Evolutionary conservation across 176 grass and related monocot species (phyloP).

Genomic region (Musa schizocarpa): DNA sequence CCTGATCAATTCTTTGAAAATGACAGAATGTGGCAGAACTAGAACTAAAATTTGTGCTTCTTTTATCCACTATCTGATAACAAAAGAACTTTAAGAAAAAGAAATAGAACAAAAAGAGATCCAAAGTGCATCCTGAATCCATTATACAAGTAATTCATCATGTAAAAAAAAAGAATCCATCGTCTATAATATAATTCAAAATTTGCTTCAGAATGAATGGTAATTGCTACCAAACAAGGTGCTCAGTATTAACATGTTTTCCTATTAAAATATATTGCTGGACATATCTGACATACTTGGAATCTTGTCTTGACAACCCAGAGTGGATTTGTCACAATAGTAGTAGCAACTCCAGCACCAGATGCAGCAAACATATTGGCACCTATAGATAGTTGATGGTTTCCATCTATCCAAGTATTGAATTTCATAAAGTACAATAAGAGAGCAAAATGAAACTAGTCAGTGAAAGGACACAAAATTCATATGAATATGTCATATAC

Average conservation of each 20-base stretch:
- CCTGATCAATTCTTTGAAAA: no score
- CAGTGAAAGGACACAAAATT: not conserved
- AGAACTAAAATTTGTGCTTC: not conserved
- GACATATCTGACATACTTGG: constrained; percentile 40
- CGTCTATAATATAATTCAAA: no score
- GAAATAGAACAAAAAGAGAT: not conserved
- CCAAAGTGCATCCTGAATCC: no score
- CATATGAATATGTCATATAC: constrained; percentile 2
- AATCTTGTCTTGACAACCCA: constrained; percentile 99
- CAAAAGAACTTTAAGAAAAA: not conserved
- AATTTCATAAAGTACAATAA: not conserved
- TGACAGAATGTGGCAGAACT: not conserved
- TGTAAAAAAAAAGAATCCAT: no score
- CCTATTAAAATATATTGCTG: no score
- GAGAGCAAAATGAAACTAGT: not conserved
- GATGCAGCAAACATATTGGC: constrained; percentile 88
- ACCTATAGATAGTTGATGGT: constrained; percentile 58
- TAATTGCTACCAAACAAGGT: no score
- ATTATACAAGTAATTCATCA: no score
- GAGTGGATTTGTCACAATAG: constrained; percentile 79
- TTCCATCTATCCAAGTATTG: constrained; percentile 52
- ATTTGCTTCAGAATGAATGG: no score
- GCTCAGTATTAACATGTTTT: no score
- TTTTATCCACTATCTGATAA: not conserved
- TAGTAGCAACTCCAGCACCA: constrained; percentile 93